Conservation (phyloP, 2,329 filamentous ascomycete genomes). For the Exutisphaerella laricina region DNA sequence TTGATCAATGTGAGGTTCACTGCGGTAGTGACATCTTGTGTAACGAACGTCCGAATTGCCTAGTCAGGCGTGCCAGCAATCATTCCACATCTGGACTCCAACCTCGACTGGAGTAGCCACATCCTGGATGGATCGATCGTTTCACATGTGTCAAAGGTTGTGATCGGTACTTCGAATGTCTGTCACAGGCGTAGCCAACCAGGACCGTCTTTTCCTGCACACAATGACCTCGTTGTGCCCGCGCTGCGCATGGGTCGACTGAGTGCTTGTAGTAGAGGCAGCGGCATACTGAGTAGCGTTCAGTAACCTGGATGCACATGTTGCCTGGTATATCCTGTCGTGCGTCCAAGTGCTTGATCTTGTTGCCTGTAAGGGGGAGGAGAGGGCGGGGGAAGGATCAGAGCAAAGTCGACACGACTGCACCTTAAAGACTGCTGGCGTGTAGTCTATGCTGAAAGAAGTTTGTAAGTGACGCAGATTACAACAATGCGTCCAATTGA, state of each 20-base stretch:
- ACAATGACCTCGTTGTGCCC: slow-evolving; percentile 66
- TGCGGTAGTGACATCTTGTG: no score
- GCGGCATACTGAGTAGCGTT: slow-evolving; percentile 78
- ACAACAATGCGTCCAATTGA: slow-evolving; percentile 1
- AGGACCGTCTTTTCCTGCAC: slow-evolving; percentile 71
- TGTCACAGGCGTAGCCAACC: slow-evolving; percentile 70
- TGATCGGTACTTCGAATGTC: slow-evolving; percentile 18
- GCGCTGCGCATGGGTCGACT: slow-evolving; percentile 72
- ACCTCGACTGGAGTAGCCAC: slow-evolving; percentile 22
- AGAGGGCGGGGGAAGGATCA: no score
- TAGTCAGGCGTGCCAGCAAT: no score
- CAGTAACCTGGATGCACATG: slow-evolving; percentile 86
- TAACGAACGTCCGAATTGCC: no score
- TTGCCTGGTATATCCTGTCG: no score
- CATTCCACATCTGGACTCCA: slow-evolving; percentile 7
- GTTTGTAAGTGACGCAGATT: neutral
- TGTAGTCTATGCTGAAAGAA: neutral
- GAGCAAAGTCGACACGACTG: no score
- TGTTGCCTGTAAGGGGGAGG: no score
- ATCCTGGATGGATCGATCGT: slow-evolving; percentile 17
- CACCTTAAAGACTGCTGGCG: no score
- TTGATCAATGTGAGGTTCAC: no score
- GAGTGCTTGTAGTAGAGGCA: slow-evolving; percentile 86
- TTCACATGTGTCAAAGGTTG: slow-evolving; percentile 4
- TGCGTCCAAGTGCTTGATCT: no score